Conservation (phyloP, 2,329 filamentous ascomycete genomes). For the Paraphoma sp. region DNA sequence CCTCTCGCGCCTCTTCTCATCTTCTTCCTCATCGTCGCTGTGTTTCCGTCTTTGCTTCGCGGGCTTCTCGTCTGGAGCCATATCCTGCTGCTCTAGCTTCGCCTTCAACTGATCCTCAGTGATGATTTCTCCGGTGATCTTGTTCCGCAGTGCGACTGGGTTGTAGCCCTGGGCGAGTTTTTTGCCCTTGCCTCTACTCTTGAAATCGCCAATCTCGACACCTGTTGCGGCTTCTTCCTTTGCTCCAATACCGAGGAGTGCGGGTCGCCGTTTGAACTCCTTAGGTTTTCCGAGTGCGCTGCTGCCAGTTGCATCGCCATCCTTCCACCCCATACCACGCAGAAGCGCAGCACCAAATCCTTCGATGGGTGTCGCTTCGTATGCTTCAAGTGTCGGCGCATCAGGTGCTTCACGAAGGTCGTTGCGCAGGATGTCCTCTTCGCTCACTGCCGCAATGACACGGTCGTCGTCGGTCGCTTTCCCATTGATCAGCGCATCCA, state of each 20-base stretch:
- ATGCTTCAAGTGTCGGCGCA: constrained; percentile 79
- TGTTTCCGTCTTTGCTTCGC: constrained; percentile 17
- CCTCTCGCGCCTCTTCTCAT: constrained; percentile 25
- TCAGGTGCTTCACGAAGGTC: constrained; percentile 78
- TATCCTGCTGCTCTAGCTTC: constrained; percentile 57
- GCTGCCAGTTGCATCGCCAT: constrained; percentile 64
- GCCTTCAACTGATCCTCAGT: constrained; percentile 67
- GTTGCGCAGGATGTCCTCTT: constrained; percentile 73
- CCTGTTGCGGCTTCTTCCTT: constrained; percentile 71
- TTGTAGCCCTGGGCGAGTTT: constrained; percentile 61
- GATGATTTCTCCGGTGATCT: constrained; percentile 66
- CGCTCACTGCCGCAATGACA: constrained; percentile 51
- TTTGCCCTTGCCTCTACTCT: constrained; percentile 58
- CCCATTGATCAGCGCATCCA: constrained; percentile 54
- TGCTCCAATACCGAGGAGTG: constrained; percentile 85
- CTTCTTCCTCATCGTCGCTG: constrained; percentile 15
- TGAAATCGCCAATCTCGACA: constrained; percentile 77
- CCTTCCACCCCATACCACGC: constrained; percentile 95
- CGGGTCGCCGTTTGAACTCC: constrained; percentile 73
- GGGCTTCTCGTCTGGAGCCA: constrained; percentile 49
- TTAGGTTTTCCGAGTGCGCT: constrained; percentile 61
- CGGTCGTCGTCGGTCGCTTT: constrained; percentile 44
- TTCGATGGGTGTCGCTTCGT: constrained; percentile 87
- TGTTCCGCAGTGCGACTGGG: constrained; percentile 67
- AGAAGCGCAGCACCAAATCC: constrained; percentile 92